Evolutionary conservation across 179 eudicot species (phyloP).

Genomic region (Gypsophila paniculata): DNA sequence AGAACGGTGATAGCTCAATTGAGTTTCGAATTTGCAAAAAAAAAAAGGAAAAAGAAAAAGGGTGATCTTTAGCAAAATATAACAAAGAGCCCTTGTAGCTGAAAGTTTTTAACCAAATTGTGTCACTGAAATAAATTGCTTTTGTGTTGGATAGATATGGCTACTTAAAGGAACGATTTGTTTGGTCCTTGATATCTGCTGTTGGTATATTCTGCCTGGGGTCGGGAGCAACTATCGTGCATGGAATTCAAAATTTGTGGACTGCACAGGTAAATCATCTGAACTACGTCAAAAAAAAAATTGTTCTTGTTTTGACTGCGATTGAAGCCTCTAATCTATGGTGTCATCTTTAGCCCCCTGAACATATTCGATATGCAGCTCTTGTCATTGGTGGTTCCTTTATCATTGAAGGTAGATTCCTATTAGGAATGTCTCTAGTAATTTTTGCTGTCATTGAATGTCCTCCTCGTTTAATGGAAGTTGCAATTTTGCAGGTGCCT

Average conservation of each 20-base stretch:
- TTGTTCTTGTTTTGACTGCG: constrained; percentile 6
- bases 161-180: constrained; percentile 95
- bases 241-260: constrained; percentile 91
- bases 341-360: constrained; percentile 60
- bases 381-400: constrained; percentile 91
- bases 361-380: constrained; percentile 82
- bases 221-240: constrained; percentile 91
- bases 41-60: no score
- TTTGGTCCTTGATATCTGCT: constrained; percentile 98
- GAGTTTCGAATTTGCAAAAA: no score
- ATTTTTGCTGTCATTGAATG: neutral
- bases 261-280: constrained; percentile 52
- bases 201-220: constrained; percentile 99
- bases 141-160: constrained; percentile 64
- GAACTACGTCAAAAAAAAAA: neutral
- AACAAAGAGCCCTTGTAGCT: neutral
- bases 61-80: neutral
- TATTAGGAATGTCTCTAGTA: constrained; percentile 9
- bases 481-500: constrained; percentile 57
- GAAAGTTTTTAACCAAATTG: neutral
- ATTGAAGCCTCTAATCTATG: constrained; percentile 15
- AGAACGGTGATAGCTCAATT: no score
- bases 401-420: constrained; percentile 68
- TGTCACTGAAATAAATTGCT: constrained; percentile 18
- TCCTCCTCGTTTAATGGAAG: neutral